These are phyloP conservation scores for Akanthomyces lecanii DNA, from an alignment of 2,329 filamentous ascomycete genomes.

Conservation along the genomic window DNA sequence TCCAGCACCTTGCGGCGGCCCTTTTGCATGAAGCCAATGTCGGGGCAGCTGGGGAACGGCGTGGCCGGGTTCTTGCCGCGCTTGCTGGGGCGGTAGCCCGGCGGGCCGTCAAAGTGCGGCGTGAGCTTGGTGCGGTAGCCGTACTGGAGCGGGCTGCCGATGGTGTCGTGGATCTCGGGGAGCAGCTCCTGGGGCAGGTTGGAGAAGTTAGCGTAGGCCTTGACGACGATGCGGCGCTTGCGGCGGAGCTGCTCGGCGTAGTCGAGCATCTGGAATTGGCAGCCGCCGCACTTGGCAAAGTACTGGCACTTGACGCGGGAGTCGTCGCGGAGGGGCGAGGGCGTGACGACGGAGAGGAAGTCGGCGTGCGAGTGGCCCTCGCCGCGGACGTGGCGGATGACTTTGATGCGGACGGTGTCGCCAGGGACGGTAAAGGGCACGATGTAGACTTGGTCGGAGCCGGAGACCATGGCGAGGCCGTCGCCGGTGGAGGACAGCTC, in stretches of 20 bases:
- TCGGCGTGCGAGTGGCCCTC: slow-evolving; percentile 74
- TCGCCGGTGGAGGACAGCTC: slow-evolving; percentile 90
- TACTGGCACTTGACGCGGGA: slow-evolving; percentile 76
- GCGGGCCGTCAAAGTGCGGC: slow-evolving; percentile 85
- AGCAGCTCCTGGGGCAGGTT: slow-evolving; percentile 70
- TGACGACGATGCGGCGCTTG: slow-evolving; percentile 83
- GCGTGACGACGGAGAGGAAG: slow-evolving; percentile 70
- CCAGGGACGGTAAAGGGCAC: slow-evolving; percentile 87
- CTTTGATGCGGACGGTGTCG: slow-evolving; percentile 73
- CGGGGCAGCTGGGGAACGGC: slow-evolving; percentile 60
- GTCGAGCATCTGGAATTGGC: slow-evolving; percentile 95
- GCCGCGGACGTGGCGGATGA: slow-evolving; percentile 64
- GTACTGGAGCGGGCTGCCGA: slow-evolving; percentile 85
- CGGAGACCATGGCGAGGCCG: slow-evolving; percentile 66
- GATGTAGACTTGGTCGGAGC: slow-evolving; percentile 67
- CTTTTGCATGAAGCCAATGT: slow-evolving; percentile 88
- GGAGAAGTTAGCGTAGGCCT: slow-evolving; percentile 89
- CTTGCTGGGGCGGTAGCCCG: slow-evolving; percentile 45
- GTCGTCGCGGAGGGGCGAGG: slow-evolving; percentile 74
- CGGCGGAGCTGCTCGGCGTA: slow-evolving; percentile 80
- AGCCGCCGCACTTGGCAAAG: slow-evolving; percentile 83
- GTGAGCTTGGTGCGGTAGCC: slow-evolving; percentile 96
- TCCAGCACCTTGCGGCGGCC: slow-evolving; percentile 77
- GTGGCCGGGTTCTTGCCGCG: slow-evolving; percentile 36
- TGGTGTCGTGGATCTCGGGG: slow-evolving; percentile 75